Evolutionary conservation across 1,284 basidiomycete genomes (phyloP).

Genomic region (Irpex rosettiformis): DNA sequence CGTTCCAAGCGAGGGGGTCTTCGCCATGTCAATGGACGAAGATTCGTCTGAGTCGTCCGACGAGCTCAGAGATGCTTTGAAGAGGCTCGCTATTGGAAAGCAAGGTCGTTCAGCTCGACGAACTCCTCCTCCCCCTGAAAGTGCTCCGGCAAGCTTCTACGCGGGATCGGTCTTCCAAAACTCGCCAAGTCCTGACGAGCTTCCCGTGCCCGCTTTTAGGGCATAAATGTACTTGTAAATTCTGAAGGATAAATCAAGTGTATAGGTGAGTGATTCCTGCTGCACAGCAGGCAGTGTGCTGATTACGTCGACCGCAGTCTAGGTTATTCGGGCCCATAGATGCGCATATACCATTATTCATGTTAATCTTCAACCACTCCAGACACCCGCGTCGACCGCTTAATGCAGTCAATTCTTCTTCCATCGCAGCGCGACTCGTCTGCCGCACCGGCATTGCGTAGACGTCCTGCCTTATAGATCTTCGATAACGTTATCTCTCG

Average conservation of each 20-base stretch:
- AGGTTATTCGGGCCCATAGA: constrained; percentile 32
- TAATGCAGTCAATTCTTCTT: constrained; percentile 28
- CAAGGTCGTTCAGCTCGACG: constrained; percentile 25
- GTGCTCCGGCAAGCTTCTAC: constrained; percentile 44
- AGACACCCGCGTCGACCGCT: constrained; percentile 28
- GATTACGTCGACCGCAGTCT: constrained; percentile 23
- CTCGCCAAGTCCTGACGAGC: constrained; percentile 73
- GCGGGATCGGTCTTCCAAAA: constrained; percentile 79
- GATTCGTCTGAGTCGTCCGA: constrained; percentile 45
- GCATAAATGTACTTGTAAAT: constrained; percentile 30
- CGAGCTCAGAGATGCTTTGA: constrained; percentile 35
- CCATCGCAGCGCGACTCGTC: constrained; percentile 19
- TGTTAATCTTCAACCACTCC: constrained; percentile 21
- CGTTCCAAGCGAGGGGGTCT: constrained; percentile 63
- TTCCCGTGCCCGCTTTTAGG: constrained; percentile 64
- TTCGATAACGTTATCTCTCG: constrained; percentile 32
- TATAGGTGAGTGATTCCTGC: constrained; percentile 35
- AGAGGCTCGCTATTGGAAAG: constrained; percentile 28
- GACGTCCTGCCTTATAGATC: constrained; percentile 33
- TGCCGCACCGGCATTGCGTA: constrained; percentile 37
- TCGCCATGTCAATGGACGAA: constrained; percentile 68
- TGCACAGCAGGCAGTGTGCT: background rate
- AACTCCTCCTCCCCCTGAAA: constrained; percentile 27
- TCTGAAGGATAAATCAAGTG: constrained; percentile 31
- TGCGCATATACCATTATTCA: constrained; percentile 22